Evolutionary conservation across 805 yeast genomes (phyloP).

Genomic region (Suhomyces sp.): DNA sequence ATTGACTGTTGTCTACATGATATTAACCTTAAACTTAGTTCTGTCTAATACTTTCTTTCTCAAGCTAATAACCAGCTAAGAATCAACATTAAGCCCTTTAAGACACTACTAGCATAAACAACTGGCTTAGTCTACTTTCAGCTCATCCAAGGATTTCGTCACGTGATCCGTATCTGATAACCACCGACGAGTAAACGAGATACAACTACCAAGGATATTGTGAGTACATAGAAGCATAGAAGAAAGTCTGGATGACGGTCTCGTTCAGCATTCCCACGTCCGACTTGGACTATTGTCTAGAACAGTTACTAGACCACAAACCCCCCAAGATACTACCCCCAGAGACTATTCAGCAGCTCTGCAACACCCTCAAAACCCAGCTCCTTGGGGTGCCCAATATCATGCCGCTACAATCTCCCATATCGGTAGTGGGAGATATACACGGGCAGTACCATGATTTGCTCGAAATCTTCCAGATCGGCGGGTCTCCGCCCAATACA

Average conservation of each 20-base stretch:
- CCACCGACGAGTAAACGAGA: too few species aligned
- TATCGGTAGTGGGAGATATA: slow-evolving; percentile 95
- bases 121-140: too few species aligned
- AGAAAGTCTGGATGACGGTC: slow-evolving; percentile 24
- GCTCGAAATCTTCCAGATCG: slow-evolving; percentile 87
- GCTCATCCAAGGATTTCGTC: not conserved
- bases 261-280: slow-evolving; percentile 27
- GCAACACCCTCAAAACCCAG: slow-evolving; percentile 74
- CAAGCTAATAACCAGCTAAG: too few species aligned
- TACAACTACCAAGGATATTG: too few species aligned
- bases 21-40: too few species aligned
- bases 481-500: slow-evolving; percentile 90
- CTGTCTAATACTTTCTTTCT: too few species aligned
- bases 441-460: slow-evolving; percentile 97
- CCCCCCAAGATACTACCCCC: slow-evolving; percentile 44
- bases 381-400: slow-evolving; percentile 82
- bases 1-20: too few species aligned
- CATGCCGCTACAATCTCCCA: slow-evolving; percentile 78
- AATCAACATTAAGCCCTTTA: too few species aligned
- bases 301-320: slow-evolving; percentile 37
- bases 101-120: too few species aligned
- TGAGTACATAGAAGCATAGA: not conserved
- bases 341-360: slow-evolving; percentile 37
- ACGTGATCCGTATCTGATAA: too few species aligned
- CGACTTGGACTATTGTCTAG: slow-evolving; percentile 43